Base-by-base conservation (phyloP, 306 rosid genomes). In the Dalbergia oliveri region DNA sequence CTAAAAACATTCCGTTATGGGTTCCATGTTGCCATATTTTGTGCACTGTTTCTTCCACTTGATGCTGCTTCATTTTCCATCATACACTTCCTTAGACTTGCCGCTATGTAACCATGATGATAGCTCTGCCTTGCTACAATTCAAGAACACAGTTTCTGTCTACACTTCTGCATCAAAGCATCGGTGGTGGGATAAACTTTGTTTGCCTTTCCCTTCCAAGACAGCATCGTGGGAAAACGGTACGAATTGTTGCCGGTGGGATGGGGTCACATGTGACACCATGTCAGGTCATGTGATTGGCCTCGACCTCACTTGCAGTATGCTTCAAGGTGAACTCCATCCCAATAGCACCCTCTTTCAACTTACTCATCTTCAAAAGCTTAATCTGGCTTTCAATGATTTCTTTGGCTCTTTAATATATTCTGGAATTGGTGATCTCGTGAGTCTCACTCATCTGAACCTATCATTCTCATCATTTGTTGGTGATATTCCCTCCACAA, bases 191-290 rank as follows among this genome's bases (percentile, higher is more conserved):
- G n/a, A n/a, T n/a, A n/a, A n/a, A n/a, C n/a, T n/a, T n/a, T n/a
- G n/a, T n/a, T 21, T 18, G 8, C 39, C 53, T 16, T 58, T 45
- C 13, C 11, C 62, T 62, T 50, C 75, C 0, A 81, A 72, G 74
- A 77, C 50, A 37, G 21, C 13, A 8, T 65, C 81, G 5, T 76
- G 86, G 82, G 12, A 19, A 5, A 77, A 33, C 1, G 45, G 2
- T 4, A 69, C n/a, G 4, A n/a, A 77, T 54, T 77, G 79, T 14
- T 77, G 82, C 34, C 2, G 11, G 57, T 82, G 82, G 86, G 75
- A 71, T 31, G 82, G 79, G 2, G 75, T 77, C 35, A 82, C 19
- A 0, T 77, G 82, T 4, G 37, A 77, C 43, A 4, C 15, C 53
- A 15, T 10, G 0, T 62, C 62, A 4, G 61, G 77, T 0, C 33